Base-by-base conservation (phyloP, 2,329 filamentous ascomycete genomes). In the Chaetothyriales sp. region DNA sequence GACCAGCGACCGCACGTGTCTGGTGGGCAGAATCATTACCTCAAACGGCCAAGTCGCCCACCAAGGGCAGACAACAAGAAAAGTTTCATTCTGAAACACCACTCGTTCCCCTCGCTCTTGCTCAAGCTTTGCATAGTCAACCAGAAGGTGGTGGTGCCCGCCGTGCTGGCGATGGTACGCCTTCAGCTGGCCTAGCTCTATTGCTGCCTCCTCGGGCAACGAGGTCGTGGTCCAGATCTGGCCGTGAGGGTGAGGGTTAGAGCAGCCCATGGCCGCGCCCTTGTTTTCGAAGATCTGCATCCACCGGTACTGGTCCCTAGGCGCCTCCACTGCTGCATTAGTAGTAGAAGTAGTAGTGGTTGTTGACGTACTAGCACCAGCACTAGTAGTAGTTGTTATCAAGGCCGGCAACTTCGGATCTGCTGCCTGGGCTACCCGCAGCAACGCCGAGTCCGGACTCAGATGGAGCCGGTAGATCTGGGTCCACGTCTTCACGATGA, bases 201-300 rank as follows among this genome's bases (percentile, higher is more conserved):
- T 77, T 1, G 76, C 78, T 0, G 87, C 87, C 67, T 98, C 92
- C 64, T 96, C 89, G 0, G 92, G 92, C 59, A 95, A 71, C 5
- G 81, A 84, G 19, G 86, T 95, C 0, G 89, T 94, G 1, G 87
- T 92, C 92, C 92, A 98, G 55, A 95, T 76, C 67, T 98, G 92
- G 53, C 92, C 90, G 69, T 98, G 92, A 0, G 92, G 92, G 66
- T 98, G 92, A 0, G 92, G 92, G 66, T 98, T 98, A 1, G 90
- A 96, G 73, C 92, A 98, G 48, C 92, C 92, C 92, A 98, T 98
- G 9, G 90, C 87, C 1, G 85, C 81, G 48, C 92, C 92, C 70
- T 98, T 98, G 73, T 98, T 98, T 71, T 98, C 92, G 56, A 98
- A 98, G 57, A 98, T 96, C 65, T 98, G 92, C 89, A 98, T 95